Conservation (phyloP, 1,139 yeast genomes). For the Yamadazyma sp. region DNA sequence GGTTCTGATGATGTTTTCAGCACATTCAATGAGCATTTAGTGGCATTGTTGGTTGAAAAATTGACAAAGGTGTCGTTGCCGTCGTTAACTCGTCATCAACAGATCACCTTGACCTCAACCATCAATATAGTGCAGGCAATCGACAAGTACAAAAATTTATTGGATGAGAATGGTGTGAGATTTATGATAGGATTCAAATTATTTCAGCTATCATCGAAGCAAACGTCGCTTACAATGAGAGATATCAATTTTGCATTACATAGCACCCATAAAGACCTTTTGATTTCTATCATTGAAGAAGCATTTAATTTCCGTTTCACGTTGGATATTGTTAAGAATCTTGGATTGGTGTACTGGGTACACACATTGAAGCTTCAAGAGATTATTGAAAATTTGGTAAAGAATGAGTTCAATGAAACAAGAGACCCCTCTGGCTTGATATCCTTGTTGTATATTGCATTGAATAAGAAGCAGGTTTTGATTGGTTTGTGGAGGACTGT, state of each 20-base stretch:
- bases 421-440: conserved; percentile 75
- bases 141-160: conserved; percentile 41
- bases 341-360: conserved; percentile 76
- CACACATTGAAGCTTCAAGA: conserved; percentile 46
- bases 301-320: conserved; percentile 44
- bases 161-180: conserved; percentile 73
- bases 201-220: conserved; percentile 50
- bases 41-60: conserved; percentile 55
- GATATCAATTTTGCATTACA: conserved; percentile 89
- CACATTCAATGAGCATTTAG: conserved; percentile 46
- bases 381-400: conserved; percentile 67
- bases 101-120: conserved; percentile 73
- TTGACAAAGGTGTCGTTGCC: conserved; percentile 71
- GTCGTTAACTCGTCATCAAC: conserved; percentile 86
- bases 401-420: conserved; percentile 58
- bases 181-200: conserved; percentile 74
- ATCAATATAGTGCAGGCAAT: conserved; percentile 63
- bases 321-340: conserved; percentile 62
- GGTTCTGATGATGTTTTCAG: conserved; percentile 28
- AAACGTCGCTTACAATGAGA: conserved; percentile 60
- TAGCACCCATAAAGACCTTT: conserved; percentile 71
- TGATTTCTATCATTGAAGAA: conserved; percentile 56
- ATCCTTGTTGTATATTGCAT: conserved; percentile 73
- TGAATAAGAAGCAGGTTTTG: conserved; percentile 73
- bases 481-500: conserved; percentile 81